phyloP scores from a whole-genome alignment of 108 stramenopile genomes.

The Cyclotella sp. region DNA sequence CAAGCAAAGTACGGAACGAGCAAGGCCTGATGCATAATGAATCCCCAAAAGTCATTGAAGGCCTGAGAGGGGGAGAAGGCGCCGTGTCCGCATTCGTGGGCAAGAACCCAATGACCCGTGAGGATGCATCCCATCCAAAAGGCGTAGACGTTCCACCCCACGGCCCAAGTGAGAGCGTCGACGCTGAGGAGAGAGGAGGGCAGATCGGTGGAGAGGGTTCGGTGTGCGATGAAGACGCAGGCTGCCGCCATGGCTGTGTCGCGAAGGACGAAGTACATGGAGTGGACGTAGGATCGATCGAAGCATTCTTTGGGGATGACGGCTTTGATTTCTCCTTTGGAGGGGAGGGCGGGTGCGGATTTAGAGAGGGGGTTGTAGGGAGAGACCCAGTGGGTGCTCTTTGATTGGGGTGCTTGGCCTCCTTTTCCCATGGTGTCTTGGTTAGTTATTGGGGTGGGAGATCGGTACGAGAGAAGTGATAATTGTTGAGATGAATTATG shows the following conservation, averaged over 20 bases:
- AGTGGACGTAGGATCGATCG: conserved; percentile 84
- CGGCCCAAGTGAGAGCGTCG: conserved; percentile 59
- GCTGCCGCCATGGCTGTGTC: conserved; percentile 86
- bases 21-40: conserved; percentile 94
- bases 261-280: conserved; percentile 82
- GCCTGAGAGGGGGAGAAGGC: conserved; percentile 92
- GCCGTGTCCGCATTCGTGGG: conserved; percentile 99
- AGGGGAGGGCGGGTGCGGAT: conserved; percentile 84
- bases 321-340: conserved; percentile 91
- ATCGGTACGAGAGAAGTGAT: background rate
- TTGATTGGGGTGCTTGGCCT: conserved; percentile 37
- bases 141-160: conserved; percentile 95
- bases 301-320: conserved; percentile 94
- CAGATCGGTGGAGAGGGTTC: conserved; percentile 81
- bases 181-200: conserved; percentile 56
- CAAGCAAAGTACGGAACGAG: conserved; percentile 99
- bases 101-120: conserved; percentile 99
- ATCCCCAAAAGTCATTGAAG: conserved; percentile 96
- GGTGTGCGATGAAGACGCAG: conserved; percentile 77
- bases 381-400: conserved; percentile 64
- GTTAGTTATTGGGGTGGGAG: background rate
- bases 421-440: conserved; percentile 50
- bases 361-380: conserved; percentile 87
- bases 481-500: conserved; percentile 7
- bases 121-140: conserved; percentile 97